Conservation (phyloP, 768 basidiomycete genomes). For the Phylloporus scabripes region DNA sequence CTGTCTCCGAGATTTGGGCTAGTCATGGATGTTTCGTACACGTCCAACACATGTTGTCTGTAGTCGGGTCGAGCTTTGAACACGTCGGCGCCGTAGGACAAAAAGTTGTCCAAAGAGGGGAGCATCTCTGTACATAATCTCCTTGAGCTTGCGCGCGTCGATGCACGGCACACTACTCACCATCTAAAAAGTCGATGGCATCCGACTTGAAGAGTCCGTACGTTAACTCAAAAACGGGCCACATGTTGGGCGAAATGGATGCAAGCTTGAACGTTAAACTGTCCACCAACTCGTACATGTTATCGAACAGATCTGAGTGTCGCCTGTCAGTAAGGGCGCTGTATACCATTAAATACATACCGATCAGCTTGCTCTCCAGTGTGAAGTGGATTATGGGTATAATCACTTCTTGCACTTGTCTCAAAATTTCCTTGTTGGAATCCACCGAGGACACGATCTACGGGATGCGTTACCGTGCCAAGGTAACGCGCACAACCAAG, state of each 20-base stretch:
- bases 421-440: slow-evolving; percentile 64
- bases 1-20: slow-evolving; percentile 73
- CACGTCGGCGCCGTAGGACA: slow-evolving; percentile 74
- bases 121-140: slow-evolving; percentile 60
- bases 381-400: slow-evolving; percentile 75
- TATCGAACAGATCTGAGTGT: slow-evolving; percentile 70
- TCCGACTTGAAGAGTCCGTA: slow-evolving; percentile 80
- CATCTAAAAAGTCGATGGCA: slow-evolving; percentile 83
- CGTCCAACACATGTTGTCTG: slow-evolving; percentile 73
- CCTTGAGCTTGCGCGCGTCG: neutral
- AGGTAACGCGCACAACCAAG: neutral
- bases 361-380: slow-evolving; percentile 69
- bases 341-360: slow-evolving; percentile 35
- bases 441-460: slow-evolving; percentile 76
- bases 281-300: slow-evolving; percentile 82
- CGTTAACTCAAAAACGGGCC: slow-evolving; percentile 81
- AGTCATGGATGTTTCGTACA: slow-evolving; percentile 71
- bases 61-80: slow-evolving; percentile 73
- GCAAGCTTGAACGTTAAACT: slow-evolving; percentile 78
- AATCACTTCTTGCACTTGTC: slow-evolving; percentile 76
- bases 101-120: slow-evolving; percentile 81
- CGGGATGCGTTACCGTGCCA: neutral
- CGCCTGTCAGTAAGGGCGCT: neutral
- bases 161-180: slow-evolving; percentile 32
- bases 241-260: slow-evolving; percentile 73